phyloP scores from a whole-genome alignment of 805 yeast species.

The Kodamaea neixiangensis region DNA sequence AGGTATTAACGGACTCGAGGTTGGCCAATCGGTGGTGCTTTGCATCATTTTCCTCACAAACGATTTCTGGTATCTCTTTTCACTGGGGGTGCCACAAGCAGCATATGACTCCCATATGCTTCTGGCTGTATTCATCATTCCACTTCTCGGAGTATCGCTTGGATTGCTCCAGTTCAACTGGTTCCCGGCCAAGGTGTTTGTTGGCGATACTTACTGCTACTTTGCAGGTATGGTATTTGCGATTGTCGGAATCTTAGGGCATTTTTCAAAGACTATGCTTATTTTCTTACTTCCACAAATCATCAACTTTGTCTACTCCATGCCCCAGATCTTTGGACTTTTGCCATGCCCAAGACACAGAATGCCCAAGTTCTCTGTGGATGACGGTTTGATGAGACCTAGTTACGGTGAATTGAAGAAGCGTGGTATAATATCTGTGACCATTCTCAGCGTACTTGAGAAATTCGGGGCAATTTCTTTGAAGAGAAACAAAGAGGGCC shows the following conservation, averaged over 20 bases:
- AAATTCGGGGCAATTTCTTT: constrained; percentile 49
- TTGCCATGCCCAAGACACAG: constrained; percentile 97
- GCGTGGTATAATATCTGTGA: constrained; percentile 23
- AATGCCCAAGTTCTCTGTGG: constrained; percentile 71
- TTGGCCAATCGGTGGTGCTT: constrained; percentile 86
- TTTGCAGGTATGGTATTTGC: constrained; percentile 99
- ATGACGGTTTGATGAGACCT: constrained; percentile 75
- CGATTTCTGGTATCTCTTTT: constrained; percentile 67
- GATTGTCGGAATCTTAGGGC: constrained; percentile 93
- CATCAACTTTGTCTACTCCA: constrained; percentile 82
- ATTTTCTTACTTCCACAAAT: constrained; percentile 89
- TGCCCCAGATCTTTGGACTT: constrained; percentile 85
- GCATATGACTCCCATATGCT: constrained; percentile 83
- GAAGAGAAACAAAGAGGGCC: constrained; percentile 19
- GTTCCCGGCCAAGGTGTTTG: constrained; percentile 92
- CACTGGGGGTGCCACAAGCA: constrained; percentile 39
- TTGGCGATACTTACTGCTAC: constrained; percentile 97
- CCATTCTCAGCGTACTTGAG: constrained; percentile 48
- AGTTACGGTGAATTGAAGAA: constrained; percentile 39
- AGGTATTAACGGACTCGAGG: constrained; percentile 95
- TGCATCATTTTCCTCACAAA: constrained; percentile 71
- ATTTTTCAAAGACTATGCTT: constrained; percentile 89
- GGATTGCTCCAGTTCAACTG: constrained; percentile 79
- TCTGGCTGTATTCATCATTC: constrained; percentile 76
- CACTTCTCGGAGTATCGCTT: constrained; percentile 81